Base-by-base conservation (phyloP, 768 basidiomycete genomes). In the Cyclocybe aegerita region DNA sequence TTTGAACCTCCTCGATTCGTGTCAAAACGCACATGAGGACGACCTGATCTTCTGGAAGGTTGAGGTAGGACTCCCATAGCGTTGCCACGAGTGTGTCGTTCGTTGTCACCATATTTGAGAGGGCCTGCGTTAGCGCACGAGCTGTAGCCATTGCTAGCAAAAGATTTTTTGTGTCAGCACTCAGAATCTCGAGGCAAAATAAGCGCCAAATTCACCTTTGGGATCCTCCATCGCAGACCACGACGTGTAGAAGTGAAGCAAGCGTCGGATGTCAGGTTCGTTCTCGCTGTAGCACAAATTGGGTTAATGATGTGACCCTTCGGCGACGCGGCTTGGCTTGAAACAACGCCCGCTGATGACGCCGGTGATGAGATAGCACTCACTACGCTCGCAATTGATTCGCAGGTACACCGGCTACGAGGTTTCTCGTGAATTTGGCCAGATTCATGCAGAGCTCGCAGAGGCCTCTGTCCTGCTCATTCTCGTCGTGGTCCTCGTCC, bases 61-160 rank as follows among this genome's bases (percentile, higher is more conserved):
- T 76, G 63, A 91, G 69, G 58, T 86, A 86, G 1, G 69, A 74
- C 33, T 75, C 74, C 89, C 87, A 92, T 31, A 88, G 67, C 15
- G 63, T 73, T n/a, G 72, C 63, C 53, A 79, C 73, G 39, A 86
- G 75, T 7, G 53, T 57, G 37, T 85, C 79, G 53, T 93, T 90
- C 7, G 78, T 77, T 2, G 94, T 92, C 31, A 95, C 78, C 16
- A 93, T 73, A 65, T 97, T 97, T 14, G 92, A 89, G 29, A 96
- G 74, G 3, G 88, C 71, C 65, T 97, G 93, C 2, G 85, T 74
- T 29, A 90, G 70, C 50, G 90, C 76, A 11, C 89, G 77, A 7
- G 87, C 83, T 14, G 79, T 72, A 0, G 76, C 69, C 47, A 81
- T 75, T 50, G 80, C 93, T 95, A 56, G 47, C 39, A 38, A 60